Evolutionary conservation across 176 grass and related monocot species (phyloP).

Genomic region (Melocanna baccifera): DNA sequence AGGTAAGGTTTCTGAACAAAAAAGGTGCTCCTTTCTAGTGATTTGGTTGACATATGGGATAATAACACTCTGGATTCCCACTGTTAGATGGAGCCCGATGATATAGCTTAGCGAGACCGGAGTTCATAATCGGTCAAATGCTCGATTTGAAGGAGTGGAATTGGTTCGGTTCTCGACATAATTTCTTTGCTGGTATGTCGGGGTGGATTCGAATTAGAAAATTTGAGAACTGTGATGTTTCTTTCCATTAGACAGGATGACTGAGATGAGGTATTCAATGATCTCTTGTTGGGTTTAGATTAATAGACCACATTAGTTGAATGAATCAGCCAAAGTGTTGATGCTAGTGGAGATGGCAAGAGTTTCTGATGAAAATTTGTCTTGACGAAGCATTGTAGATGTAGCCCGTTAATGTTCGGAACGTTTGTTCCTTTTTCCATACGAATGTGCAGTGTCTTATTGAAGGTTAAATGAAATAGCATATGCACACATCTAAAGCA

Average conservation of each 20-base stretch:
- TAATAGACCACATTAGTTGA: background rate
- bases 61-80: background rate
- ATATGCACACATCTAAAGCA: background rate
- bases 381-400: background rate
- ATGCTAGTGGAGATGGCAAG: background rate
- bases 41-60: background rate
- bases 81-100: background rate
- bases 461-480: background rate
- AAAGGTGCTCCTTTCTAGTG: background rate
- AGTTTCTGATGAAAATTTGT: background rate
- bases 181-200: background rate
- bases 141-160: background rate
- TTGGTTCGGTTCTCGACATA: background rate
- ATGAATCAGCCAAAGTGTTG: background rate
- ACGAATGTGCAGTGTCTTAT: background rate
- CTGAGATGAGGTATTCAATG: background rate
- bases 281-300: background rate
- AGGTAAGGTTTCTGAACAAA: slow-evolving; percentile 44
- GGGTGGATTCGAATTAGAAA: background rate
- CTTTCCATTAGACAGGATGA: background rate
- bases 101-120: background rate
- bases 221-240: background rate
- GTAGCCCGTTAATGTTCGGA: background rate
- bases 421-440: background rate
- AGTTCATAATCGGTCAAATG: background rate